Evolutionary conservation across 2,329 filamentous ascomycete genomes (phyloP), one percentile per base, ranked within the genome.

Genomic region (Alternaria triticimaculans): DNA sequence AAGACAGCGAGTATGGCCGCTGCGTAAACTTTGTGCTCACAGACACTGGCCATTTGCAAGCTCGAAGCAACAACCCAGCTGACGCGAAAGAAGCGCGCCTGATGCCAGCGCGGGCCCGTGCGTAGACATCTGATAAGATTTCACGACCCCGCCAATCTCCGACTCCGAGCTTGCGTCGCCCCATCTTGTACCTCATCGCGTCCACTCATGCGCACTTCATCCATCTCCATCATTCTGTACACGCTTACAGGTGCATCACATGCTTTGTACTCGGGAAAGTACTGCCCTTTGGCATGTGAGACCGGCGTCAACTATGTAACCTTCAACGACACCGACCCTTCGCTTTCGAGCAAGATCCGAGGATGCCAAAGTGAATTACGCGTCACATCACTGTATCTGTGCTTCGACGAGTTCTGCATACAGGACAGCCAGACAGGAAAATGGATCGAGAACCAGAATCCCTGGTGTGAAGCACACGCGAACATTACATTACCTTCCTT

Each of bases 251-350:
- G 67, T 67, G 66, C 61, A 61, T 62, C 62, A 18, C 23, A 46
- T n/a, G 65, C 71, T 26, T 37, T 70, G 10, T 59, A 67, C 18
- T 61, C 67, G 5, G 72, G 76, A 8, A 71, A 68, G 26, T 74
- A 67, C 56, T 79, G 76, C 55, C 76, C 76, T 43, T 62, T 65
- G 46, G 72, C 72, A 33, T 79, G 76, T 65, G 71, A 76, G 20
- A 71, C 76, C 6, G 70, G 61, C 2, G 57, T 77, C 46, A 70
- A 71, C 46, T 77, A 77, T 53, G 70, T 69, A 30, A 72, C 71
- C 12, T 79, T 77, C 66, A 77, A 77, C 62, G 76, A 79, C 58
- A 77, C 74, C 12, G 64, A 71, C 49, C 51, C 67, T 37, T 70
- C 62, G 54, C 59, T 72, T 28, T 72, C 74, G 33, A 72, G 69